phyloP scores from a whole-genome alignment of 2,329 filamentous ascomycete genomes.

The Diaporthe eres region DNA sequence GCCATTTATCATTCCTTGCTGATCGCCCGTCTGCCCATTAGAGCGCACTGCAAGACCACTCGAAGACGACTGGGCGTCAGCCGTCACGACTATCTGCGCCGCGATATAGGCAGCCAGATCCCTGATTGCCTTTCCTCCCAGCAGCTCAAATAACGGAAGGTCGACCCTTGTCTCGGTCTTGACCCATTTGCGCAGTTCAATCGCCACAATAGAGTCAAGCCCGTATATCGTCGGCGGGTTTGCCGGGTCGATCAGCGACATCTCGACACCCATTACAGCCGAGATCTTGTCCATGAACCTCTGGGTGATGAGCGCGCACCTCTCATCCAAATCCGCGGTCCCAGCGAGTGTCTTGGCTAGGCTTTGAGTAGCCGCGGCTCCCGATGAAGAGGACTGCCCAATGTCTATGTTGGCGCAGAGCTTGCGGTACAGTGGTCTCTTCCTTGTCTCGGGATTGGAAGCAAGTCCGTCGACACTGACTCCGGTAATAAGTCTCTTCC shows the following conservation, averaged over 20 bases:
- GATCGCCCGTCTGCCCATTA: background rate
- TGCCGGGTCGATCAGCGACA: slow-evolving; percentile 2
- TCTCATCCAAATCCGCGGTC: background rate
- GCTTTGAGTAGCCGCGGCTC: slow-evolving; percentile 6
- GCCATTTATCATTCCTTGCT: background rate
- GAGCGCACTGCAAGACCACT: background rate
- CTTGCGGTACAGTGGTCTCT: slow-evolving; percentile 15
- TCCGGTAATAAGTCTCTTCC: slow-evolving; percentile 14
- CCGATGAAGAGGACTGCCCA: background rate
- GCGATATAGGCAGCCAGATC: slow-evolving; percentile 3
- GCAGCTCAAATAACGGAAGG: slow-evolving; percentile 8
- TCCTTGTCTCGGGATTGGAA: background rate
- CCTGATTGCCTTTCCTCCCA: background rate
- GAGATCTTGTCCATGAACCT: slow-evolving; percentile 24
- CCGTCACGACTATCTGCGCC: background rate
- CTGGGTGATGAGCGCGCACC: background rate
- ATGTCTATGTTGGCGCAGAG: slow-evolving; percentile 8
- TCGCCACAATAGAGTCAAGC: slow-evolving; percentile 27
- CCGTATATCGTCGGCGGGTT: slow-evolving; percentile 23
- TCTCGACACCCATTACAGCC: slow-evolving; percentile 16
- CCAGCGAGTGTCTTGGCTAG: background rate
- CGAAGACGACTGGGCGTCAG: background rate
- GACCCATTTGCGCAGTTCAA: slow-evolving; percentile 31
- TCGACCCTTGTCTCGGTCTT: slow-evolving; percentile 20
- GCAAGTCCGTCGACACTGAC: background rate